Conservation (phyloP, 2,329 filamentous ascomycete genomes). For the Bipolaris oryzae region DNA sequence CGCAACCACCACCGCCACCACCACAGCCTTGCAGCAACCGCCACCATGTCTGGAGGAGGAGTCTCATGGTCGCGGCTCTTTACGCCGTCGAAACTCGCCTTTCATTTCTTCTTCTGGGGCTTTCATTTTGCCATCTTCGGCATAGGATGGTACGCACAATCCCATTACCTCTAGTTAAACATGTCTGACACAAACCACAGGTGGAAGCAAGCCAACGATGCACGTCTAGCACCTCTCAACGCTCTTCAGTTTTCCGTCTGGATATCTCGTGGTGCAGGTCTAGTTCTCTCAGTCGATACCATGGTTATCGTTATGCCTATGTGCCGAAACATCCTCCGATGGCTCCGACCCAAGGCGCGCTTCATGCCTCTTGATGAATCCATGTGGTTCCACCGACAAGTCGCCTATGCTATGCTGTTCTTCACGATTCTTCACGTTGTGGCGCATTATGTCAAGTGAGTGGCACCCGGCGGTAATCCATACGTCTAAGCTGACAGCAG, state of each 20-base stretch:
- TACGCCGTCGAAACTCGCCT: constrained; percentile 72
- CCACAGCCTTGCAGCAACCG: not conserved
- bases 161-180: constrained; percentile 23
- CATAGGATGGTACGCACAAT: constrained; percentile 74
- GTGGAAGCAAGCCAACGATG: constrained; percentile 76
- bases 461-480: constrained; percentile 8
- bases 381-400: constrained; percentile 93
- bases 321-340: constrained; percentile 87
- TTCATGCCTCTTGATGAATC: constrained; percentile 96
- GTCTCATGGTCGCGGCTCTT: constrained; percentile 51
- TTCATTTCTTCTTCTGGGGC: constrained; percentile 81
- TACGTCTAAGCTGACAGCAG: constrained; percentile 16
- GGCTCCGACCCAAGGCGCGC: constrained; percentile 81
- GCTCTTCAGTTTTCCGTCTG: constrained; percentile 86
- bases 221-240: constrained; percentile 77
- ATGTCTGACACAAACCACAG: constrained; percentile 54
- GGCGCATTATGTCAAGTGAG: constrained; percentile 92
- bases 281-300: constrained; percentile 82
- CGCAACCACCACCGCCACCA: not conserved
- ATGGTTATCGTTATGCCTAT: constrained; percentile 91
- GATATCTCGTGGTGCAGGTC: constrained; percentile 91
- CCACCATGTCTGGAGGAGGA: constrained; percentile 22
- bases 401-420: constrained; percentile 85
- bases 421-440: constrained; percentile 79
- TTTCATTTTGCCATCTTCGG: constrained; percentile 81